Evolutionary conservation across 1,139 yeast species (phyloP), one percentile per base, ranked within the genome.

Genomic region (Pichia sp.): DNA sequence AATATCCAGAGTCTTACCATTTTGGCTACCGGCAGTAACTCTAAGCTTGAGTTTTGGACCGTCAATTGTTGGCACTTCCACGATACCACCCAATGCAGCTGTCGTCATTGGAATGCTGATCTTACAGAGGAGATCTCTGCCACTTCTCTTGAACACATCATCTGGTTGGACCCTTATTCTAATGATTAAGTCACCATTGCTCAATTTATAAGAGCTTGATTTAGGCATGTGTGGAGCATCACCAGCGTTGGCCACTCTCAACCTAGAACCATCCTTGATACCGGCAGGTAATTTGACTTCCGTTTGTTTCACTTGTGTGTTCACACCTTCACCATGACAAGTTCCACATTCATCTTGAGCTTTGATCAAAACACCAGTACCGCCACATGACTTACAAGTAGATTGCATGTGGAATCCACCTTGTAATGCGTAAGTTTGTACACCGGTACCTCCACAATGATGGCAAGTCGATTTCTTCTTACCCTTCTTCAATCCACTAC

Each of bases 351-450:
- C 76, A 51, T 87, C 88, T 14, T 68, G 64, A 27, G 73, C 66
- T 32, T 79, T 73, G 35, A 87, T 77, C 5, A 69, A 69, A 3
- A 86, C 93, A 37, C 99, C 99, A 4, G 84, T 66, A 30, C 99
- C 99, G 34, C 72, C 77, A 69, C 99, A 91, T 2, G 79, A 66
- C 36, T 72, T 71, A 69, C 99, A 91, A 12, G 96, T 86, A 4
- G 95, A 79, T 3, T 95, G 79, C 96, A 93, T 87, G 52, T 88
- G 96, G 74, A 91, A 93, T 0, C 97, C 97, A 9, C 95, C 96
- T 49, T 78, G 80, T 58, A 87, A 72, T 39, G 76, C 67, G 53
- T 88, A 96, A 17, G 88, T 83, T 18, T 83, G 76, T 32, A 88
- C 82, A 8, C 99, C 99, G 0, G 95, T 74, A 40, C 99, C 99